phyloP scores from a whole-genome alignment of 2,329 filamentous ascomycete genomes.

The Beauveria medogensis region DNA sequence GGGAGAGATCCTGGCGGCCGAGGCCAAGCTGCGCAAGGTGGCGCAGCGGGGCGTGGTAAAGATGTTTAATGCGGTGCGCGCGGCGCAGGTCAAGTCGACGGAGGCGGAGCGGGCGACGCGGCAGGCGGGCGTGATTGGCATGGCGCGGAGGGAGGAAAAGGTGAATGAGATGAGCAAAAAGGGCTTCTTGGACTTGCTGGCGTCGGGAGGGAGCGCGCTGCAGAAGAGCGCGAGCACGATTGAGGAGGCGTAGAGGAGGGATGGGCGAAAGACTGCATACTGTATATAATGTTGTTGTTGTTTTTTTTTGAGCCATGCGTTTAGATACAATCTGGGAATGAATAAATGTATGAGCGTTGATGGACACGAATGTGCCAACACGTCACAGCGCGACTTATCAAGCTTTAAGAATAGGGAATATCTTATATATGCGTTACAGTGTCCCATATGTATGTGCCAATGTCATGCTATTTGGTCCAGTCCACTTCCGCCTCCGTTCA shows the following conservation, averaged over 20 bases:
- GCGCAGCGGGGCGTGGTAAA: slow-evolving; percentile 91
- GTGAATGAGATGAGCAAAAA: slow-evolving; percentile 95
- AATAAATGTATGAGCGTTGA: background rate
- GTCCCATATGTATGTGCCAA: background rate
- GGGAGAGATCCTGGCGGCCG: slow-evolving; percentile 55
- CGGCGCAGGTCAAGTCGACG: slow-evolving; percentile 81
- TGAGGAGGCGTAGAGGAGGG: slow-evolving; percentile 42
- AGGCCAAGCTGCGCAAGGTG: slow-evolving; percentile 75
- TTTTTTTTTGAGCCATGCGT: slow-evolving; percentile 8
- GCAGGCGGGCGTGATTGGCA: slow-evolving; percentile 68
- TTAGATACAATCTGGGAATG: slow-evolving; percentile 6
- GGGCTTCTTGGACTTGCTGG: slow-evolving; percentile 88
- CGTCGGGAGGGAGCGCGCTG: slow-evolving; percentile 49
- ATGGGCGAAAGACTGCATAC: background rate
- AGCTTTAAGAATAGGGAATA: slow-evolving; percentile 6
- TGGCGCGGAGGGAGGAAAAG: slow-evolving; percentile 74
- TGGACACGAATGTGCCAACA: background rate
- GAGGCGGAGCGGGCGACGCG: slow-evolving; percentile 64
- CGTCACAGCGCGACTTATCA: background rate
- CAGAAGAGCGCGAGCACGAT: slow-evolving; percentile 48
- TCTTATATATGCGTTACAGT: slow-evolving; percentile 3
- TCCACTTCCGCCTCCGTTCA: background rate
- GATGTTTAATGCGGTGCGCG: slow-evolving; percentile 90
- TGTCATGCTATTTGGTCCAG: background rate
- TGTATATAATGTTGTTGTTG: slow-evolving; percentile 9